Percentiles rank a stretch among this genome's conserved stretches.
Evolutionary conservation across 352 stramenopile genomes (phyloP).

Genomic region (Phytopythium montanum): DNA sequence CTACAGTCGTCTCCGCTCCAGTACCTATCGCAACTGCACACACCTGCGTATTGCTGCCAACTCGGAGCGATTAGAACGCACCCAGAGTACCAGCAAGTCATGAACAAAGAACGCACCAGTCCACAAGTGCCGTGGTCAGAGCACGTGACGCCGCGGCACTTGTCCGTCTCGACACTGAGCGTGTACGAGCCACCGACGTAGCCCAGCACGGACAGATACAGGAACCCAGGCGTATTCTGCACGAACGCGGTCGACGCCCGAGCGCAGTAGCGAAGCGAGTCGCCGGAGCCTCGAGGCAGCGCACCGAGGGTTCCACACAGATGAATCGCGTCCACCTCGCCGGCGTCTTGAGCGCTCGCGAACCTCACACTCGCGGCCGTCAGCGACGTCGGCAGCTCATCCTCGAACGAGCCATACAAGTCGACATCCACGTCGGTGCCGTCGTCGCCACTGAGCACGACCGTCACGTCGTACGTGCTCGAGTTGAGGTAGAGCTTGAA

Average conservation of each 20-base stretch:
- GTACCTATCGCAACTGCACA: conserved; percentile 71
- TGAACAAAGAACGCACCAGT: conserved; percentile 21
- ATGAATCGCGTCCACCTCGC: conserved; percentile 51
- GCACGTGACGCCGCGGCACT: conserved; percentile 59
- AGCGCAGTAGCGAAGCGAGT: conserved; percentile 51
- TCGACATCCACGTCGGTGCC: conserved; percentile 37
- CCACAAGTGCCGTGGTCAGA: conserved; percentile 56
- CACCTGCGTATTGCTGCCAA: conserved; percentile 42
- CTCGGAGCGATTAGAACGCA: neutral
- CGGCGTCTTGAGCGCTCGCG: conserved; percentile 42
- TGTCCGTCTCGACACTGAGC: conserved; percentile 54
- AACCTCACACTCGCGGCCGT: conserved; percentile 45
- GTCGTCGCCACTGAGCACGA: conserved; percentile 24
- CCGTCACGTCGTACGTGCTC: conserved; percentile 69
- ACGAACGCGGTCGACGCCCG: conserved; percentile 49
- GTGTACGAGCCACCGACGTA: conserved; percentile 32
- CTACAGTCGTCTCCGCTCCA: conserved; percentile 77
- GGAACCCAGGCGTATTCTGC: conserved; percentile 51
- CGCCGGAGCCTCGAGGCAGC: conserved; percentile 58
- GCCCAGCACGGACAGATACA: conserved; percentile 69
- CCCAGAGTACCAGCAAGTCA: neutral
- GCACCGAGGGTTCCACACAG: conserved; percentile 59
- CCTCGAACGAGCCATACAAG: conserved; percentile 73
- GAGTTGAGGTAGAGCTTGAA: conserved; percentile 59
- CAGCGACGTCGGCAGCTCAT: conserved; percentile 45